These are phyloP conservation scores for Erythrophleum ivorense DNA, from an alignment of 331 rosid species.

Conservation along the genomic window DNA sequence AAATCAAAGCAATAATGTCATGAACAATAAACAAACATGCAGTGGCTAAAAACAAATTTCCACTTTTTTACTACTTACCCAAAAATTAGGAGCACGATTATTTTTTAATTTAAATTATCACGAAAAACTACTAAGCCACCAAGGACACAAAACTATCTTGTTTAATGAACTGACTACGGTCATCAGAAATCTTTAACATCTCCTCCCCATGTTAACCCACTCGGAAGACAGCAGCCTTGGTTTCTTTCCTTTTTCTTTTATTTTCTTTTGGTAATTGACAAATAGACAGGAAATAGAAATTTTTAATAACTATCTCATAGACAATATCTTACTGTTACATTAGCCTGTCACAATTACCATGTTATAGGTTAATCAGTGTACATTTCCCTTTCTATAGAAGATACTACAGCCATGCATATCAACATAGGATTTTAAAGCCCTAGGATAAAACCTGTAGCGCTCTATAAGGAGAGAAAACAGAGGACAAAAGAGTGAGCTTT, in stretches of 20 bases:
- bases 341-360: neutral
- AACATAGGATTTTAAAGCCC: neutral
- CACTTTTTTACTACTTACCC: neutral
- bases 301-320: neutral
- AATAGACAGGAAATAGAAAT: neutral
- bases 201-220: too few species aligned
- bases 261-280: neutral
- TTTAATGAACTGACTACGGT: neutral
- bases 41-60: neutral
- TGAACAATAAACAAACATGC: neutral
- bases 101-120: neutral
- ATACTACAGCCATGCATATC: neutral
- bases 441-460: neutral
- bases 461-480: neutral
- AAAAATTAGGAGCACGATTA: neutral
- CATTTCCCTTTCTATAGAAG: neutral
- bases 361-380: neutral
- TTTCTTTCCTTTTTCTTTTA: conserved; percentile 8
- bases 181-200: neutral
- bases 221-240: neutral
- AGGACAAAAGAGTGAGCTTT: neutral
- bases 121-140: neutral
- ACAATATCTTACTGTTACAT: neutral
- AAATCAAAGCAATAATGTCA: conserved; percentile 20
- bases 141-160: neutral